Evolutionary conservation across 345 rosid species (phyloP).

Genomic region (Eucalyptus sideroxylon): DNA sequence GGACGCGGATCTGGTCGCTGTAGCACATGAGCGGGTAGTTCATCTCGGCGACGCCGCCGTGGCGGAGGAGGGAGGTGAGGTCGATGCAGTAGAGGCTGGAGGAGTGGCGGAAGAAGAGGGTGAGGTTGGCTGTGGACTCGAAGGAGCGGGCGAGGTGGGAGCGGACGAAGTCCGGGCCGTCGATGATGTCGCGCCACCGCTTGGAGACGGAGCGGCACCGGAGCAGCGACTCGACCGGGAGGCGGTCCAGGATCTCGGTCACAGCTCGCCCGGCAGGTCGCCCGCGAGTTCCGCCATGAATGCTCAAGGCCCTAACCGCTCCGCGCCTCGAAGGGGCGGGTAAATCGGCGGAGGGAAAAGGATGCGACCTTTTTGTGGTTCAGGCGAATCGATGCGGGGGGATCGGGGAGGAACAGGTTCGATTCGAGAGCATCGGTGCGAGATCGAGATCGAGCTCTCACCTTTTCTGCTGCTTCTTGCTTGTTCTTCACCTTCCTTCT

Average conservation of each 20-base stretch:
- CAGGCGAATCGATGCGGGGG: background rate
- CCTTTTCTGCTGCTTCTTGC: background rate
- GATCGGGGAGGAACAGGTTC: background rate
- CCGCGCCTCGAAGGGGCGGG: background rate
- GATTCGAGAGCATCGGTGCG: background rate
- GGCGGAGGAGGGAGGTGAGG: background rate
- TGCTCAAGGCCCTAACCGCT: background rate
- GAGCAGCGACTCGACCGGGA: constrained; percentile 12
- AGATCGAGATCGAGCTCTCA: background rate
- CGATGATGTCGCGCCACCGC: constrained; percentile 6
- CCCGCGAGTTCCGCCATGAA: background rate
- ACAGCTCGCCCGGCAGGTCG: background rate
- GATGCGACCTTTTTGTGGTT: background rate
- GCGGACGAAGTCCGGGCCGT: constrained; percentile 1
- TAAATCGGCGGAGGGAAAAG: background rate
- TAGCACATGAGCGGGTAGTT: constrained; percentile 9
- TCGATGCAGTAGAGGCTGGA: constrained; percentile 6
- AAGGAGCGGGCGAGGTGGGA: constrained; percentile 13
- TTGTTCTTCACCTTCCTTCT: background rate
- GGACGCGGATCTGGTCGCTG: constrained; percentile 10
- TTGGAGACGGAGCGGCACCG: constrained; percentile 23
- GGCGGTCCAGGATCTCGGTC: background rate
- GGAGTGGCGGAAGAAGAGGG: constrained; percentile 9
- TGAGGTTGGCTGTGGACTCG: background rate
- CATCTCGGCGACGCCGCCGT: background rate